Evolutionary conservation across 148 eudicot genomes (phyloP), one percentile per base, ranked within the genome.

Genomic region (Rhododendron griersonianum): DNA sequence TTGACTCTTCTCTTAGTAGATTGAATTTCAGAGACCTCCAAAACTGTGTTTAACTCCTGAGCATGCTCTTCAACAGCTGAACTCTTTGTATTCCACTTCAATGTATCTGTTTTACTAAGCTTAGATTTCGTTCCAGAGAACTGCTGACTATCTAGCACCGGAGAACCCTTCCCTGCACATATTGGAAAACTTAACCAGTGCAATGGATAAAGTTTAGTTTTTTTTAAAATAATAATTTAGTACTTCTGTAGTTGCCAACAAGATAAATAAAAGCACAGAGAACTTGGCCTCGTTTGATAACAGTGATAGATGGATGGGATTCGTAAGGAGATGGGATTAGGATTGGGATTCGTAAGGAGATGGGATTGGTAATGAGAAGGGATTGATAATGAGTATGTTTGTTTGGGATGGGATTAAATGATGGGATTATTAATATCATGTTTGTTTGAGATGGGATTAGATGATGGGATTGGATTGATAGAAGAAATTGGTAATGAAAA

Each of bases 21-120:
- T 87, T 86, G 87, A 51, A 67, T 86, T 80, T 75, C 88, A 82
- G 93, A 88, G 83, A 83, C 84, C 81, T 91, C 87, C 39, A 71
- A 69, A 65, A 75, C 85, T 83, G 82, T 69, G 73, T 78, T 83
- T 78, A 65, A 33, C 16, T 73, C 45, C 81, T 57, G 79, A 77
- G 23, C 50, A 25, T 63, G 45, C 48, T 84, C 83, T 65, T 63
- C 80, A 84, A 37, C 61, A 1, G 90, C 71, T 81, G 50, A 81
- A 45, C 75, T 84, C 84, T 85, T 86, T 35, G 85, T 55, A 77
- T 86, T 88, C 74, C 69, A 81, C 63, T 86, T 90, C 65, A 81
- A 45, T 67, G 81, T 33, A 83, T n/a, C 71, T 35, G 37, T 80
- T 61, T 84, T 51, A 7, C 73, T 18, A 69, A 59, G 57, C 63